These are phyloP conservation scores for Penicillium argentinense DNA, from an alignment of 495 filamentous ascomycete species.

Conservation along the genomic window DNA sequence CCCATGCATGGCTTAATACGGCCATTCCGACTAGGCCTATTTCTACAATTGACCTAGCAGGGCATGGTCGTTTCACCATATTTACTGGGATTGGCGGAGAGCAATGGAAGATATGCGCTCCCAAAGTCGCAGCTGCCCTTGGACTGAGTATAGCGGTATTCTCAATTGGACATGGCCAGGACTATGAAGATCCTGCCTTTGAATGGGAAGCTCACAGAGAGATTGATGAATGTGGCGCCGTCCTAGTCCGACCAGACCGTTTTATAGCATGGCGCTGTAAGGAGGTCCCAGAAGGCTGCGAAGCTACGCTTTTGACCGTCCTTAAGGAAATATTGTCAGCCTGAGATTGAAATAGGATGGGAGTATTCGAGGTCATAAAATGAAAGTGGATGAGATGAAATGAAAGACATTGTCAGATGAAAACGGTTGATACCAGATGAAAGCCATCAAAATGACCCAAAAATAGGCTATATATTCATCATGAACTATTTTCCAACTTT, in stretches of 20 bases:
- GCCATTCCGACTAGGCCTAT: slow-evolving; percentile 28
- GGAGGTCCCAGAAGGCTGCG: background rate
- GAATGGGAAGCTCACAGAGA: slow-evolving; percentile 43
- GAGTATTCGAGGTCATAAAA: no score
- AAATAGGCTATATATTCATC: no score
- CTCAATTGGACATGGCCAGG: slow-evolving; percentile 40
- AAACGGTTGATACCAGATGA: no score
- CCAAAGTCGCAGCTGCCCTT: slow-evolving; percentile 20
- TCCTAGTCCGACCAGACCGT: slow-evolving; percentile 46
- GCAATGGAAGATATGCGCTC: slow-evolving; percentile 43
- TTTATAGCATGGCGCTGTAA: slow-evolving; percentile 36
- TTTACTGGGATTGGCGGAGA: slow-evolving; percentile 46
- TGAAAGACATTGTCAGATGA: background rate
- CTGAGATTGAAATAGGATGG: no score
- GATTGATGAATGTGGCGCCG: slow-evolving; percentile 45
- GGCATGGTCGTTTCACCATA: slow-evolving; percentile 45
- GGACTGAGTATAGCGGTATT: slow-evolving; percentile 39
- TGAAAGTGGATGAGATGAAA: background rate
- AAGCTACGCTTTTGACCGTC: background rate
- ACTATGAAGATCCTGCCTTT: slow-evolving; percentile 48
- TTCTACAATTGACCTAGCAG: slow-evolving; percentile 52
- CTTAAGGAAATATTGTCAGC: background rate
- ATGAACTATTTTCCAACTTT: no score
- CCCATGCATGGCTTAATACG: slow-evolving; percentile 52
- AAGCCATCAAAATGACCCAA: no score